These are phyloP conservation scores for Celoporthe dispersa DNA, from an alignment of 2,329 filamentous ascomycete species.

Conservation along the genomic window DNA sequence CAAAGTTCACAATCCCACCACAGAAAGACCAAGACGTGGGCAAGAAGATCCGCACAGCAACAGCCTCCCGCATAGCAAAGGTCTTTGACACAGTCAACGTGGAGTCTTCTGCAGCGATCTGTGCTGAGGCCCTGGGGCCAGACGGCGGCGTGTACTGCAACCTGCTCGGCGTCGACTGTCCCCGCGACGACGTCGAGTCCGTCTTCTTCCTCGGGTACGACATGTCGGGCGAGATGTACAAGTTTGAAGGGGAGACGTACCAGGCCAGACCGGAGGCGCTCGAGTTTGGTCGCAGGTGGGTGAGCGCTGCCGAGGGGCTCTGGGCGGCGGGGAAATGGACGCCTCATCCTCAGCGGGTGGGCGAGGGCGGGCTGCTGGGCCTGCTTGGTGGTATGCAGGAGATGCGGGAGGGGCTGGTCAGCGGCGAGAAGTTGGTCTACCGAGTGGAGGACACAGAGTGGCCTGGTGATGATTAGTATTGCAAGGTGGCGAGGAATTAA, in stretches of 20 bases:
- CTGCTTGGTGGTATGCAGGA: conserved; percentile 11
- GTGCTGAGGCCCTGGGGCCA: conserved; percentile 12
- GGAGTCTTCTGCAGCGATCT: conserved; percentile 8
- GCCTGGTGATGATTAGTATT: not conserved
- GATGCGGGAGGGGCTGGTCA: conserved; percentile 15
- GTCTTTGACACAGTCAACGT: conserved; percentile 26
- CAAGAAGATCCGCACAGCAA: conserved; percentile 41
- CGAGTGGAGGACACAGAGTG: conserved; percentile 21
- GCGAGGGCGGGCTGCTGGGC: conserved; percentile 6
- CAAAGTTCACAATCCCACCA: conserved; percentile 11
- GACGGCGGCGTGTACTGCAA: conserved; percentile 19
- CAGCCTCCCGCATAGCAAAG: conserved; percentile 44
- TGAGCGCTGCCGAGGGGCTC: conserved; percentile 1
- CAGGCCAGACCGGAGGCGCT: conserved; percentile 11
- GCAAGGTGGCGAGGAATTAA: not conserved
- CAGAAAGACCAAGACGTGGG: conserved; percentile 43
- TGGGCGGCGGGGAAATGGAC: conserved; percentile 20
- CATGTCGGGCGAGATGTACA: conserved; percentile 22
- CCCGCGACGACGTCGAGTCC: conserved; percentile 18
- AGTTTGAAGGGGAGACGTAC: conserved; percentile 3
- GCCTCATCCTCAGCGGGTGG: conserved; percentile 18
- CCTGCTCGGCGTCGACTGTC: conserved; percentile 18
- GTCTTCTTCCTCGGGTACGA: conserved; percentile 24
- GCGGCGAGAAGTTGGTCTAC: conserved; percentile 24
- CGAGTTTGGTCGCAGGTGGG: conserved; percentile 14